Evolutionary conservation across 768 basidiomycete genomes (phyloP), one percentile per base, ranked within the genome.

Genomic region (Boletus rubescentipes): DNA sequence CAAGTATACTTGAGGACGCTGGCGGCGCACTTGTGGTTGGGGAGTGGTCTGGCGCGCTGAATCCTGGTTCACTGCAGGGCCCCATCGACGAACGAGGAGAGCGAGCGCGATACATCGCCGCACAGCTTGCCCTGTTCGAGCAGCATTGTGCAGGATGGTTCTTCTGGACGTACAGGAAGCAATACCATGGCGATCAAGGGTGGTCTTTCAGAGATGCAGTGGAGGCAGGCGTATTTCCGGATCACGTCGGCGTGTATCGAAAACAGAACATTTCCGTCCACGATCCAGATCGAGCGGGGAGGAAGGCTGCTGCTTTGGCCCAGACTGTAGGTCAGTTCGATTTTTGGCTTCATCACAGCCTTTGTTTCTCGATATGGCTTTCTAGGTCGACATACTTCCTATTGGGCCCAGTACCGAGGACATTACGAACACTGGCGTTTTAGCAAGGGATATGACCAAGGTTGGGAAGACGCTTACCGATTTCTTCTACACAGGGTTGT

Each of bases 131-230:
- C 18, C 60, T 89, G 36, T 92, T 80, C 55, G 88, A 91, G 52
- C 66, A 70, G 42, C 60, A 71, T 34, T 86, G 88, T 54, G 82
- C 80, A 0, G 91, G 91, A 5, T 88, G 81, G 79, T 93, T 85
- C 73, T 93, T 88, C 66, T 91, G 91, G 91, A 91, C 88, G 35
- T 87, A 83, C 64, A 91, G 85, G 75, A 90, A 91, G 68, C 78
- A 83, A 46, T 65, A 72, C 5, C 68, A 66, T 4, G 83, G 84
- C 50, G 91, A 93, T 71, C 77, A 72, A 5, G 90, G 90, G 1
- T 92, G 91, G 91, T 82, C 81, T 29, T 79, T 87, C 35, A 74
- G 77, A 53, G 85, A 91, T 67, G 85, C 87, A 0, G 78, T 81
- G 2, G 75, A 74, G 23, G 77, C 75, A 3, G 85, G 84, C 8